phyloP scores from a whole-genome alignment of 768 basidiomycete genomes.

The Suillus subluteus region DNA sequence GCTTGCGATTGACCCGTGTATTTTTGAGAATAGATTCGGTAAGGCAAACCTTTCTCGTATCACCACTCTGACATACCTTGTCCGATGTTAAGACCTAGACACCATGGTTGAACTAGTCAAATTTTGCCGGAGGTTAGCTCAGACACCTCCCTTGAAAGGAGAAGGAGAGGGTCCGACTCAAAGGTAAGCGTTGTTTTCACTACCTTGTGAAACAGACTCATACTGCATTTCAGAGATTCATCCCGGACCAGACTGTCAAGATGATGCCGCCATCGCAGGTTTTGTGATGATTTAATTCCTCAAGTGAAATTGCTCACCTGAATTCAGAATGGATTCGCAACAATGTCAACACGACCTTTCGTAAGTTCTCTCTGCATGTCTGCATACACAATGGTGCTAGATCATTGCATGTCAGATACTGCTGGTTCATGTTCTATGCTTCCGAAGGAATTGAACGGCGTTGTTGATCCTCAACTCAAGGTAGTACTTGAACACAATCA shows the following conservation, averaged over 20 bases:
- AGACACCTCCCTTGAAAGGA: neutral
- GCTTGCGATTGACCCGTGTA: neutral
- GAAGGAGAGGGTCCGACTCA: constrained; percentile 1
- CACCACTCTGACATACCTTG: neutral
- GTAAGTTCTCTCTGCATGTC: neutral
- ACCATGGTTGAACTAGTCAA: neutral
- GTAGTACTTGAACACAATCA: neutral
- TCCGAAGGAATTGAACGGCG: constrained; percentile 2
- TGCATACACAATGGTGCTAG: neutral
- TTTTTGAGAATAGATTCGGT: neutral
- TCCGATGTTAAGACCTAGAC: neutral
- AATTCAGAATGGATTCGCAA: neutral
- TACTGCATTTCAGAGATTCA: neutral
- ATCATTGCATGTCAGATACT: constrained; percentile 1
- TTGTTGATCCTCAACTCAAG: neutral
- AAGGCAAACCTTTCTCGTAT: neutral
- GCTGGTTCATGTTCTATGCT: constrained; percentile 1
- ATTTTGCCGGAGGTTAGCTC: neutral
- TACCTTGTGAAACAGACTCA: neutral
- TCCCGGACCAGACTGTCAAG: neutral
- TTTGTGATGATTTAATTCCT: neutral
- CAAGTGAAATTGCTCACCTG: neutral
- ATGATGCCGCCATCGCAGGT: constrained; percentile 1
- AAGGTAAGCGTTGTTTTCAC: neutral
- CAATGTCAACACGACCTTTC: constrained; percentile 2